Evolutionary conservation across 352 stramenopile species (phyloP).

Genomic region (Globisporangium solare): DNA sequence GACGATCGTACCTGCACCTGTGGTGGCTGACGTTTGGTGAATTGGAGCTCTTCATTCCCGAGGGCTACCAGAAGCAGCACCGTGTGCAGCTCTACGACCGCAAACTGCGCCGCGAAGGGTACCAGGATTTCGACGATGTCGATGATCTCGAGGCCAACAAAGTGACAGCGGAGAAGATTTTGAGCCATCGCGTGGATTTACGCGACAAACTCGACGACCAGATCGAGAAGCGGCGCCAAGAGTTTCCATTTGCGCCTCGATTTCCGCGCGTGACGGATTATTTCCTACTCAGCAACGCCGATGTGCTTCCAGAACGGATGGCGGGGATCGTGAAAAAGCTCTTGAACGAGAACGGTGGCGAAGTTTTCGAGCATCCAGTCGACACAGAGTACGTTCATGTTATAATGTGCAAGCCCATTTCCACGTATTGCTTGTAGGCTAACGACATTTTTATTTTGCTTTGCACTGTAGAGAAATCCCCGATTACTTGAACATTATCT

Average conservation of each 20-base stretch:
- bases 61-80: conserved; percentile 84
- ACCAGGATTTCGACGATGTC: conserved; percentile 82
- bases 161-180: conserved; percentile 84
- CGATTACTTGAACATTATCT: conserved; percentile 85
- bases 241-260: conserved; percentile 39
- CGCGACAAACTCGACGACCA: conserved; percentile 79
- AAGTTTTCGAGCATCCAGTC: conserved; percentile 80
- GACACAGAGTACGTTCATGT: conserved; percentile 47
- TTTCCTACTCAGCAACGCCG: conserved; percentile 74
- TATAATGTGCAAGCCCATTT: too few relatives aligned
- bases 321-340: conserved; percentile 77
- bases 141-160: conserved; percentile 87
- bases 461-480: conserved; percentile 42
- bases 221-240: conserved; percentile 64
- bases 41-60: conserved; percentile 77
- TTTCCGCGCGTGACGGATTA: conserved; percentile 81
- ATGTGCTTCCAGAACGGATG: conserved; percentile 66
- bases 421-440: too few relatives aligned
- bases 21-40: conserved; percentile 88
- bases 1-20: conserved; percentile 83
- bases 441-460: background rate
- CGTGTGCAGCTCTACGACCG: conserved; percentile 83
- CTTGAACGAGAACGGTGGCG: conserved; percentile 74
- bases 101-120: conserved; percentile 75
- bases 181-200: conserved; percentile 83